phyloP scores from a whole-genome alignment of 192 early-diverging fungal species.

The Spizellomyces punctatus region DNA sequence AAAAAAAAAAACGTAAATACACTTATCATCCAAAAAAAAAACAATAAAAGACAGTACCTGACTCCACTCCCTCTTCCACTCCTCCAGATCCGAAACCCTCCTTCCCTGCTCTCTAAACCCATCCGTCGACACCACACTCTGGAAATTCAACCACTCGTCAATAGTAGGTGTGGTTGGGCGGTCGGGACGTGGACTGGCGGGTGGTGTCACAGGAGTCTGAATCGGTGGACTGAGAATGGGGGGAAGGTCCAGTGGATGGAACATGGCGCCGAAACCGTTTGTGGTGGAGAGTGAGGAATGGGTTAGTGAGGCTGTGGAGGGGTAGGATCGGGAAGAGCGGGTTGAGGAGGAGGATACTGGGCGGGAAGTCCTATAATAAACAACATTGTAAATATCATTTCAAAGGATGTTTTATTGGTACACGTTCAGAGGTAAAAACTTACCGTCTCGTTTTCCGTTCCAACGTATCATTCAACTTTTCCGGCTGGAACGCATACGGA shows the following conservation, averaged over 20 bases:
- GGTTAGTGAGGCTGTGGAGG: background rate
- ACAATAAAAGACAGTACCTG: background rate
- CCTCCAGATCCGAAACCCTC: background rate
- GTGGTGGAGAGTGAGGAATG: background rate
- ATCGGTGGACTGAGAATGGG: background rate
- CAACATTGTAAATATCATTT: no score
- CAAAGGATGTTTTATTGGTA: no score
- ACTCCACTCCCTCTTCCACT: background rate
- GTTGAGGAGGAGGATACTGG: background rate
- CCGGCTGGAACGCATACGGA: background rate
- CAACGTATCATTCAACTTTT: background rate
- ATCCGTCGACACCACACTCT: background rate
- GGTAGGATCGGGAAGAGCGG: background rate
- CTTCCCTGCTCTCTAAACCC: background rate
- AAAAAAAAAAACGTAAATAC: background rate
- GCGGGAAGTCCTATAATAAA: no score
- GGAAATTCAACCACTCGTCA: constrained; percentile 5
- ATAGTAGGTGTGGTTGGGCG: background rate
- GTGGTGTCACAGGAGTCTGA: background rate
- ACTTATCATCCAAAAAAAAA: no score
- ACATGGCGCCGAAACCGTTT: constrained; percentile 4
- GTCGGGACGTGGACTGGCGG: background rate
- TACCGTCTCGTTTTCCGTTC: background rate
- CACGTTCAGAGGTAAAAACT: no score
- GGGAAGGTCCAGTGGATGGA: background rate